phyloP scores from a whole-genome alignment of 164 flowering plant genomes.

The Amborella trichopoda region DNA sequence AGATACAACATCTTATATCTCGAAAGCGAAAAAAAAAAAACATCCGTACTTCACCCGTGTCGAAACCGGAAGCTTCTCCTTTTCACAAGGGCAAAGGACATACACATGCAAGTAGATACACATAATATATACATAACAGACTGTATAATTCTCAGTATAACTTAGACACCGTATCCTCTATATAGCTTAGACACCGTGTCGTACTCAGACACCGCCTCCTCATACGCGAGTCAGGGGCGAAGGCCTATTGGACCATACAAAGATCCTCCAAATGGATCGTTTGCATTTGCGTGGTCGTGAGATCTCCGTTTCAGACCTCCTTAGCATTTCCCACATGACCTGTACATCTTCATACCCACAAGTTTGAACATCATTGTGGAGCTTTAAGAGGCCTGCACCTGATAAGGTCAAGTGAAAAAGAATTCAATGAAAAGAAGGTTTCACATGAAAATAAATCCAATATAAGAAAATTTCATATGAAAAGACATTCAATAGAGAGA shows the following conservation, averaged over 20 bases:
- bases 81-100: too few species aligned
- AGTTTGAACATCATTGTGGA: conserved; percentile 53
- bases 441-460: too few species aligned
- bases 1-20: too few species aligned
- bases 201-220: too few species aligned
- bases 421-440: too few species aligned
- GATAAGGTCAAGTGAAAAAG: conserved; percentile 1
- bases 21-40: too few species aligned
- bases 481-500: too few species aligned
- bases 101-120: neutral
- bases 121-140: neutral
- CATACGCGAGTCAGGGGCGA: conserved; percentile 4
- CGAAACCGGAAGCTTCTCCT: too few species aligned
- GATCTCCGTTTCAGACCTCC: conserved; percentile 38
- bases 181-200: too few species aligned
- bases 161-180: too few species aligned
- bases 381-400: conserved; percentile 54
- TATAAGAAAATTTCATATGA: too few species aligned
- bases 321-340: conserved; percentile 77
- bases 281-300: conserved; percentile 25
- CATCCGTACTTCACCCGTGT: too few species aligned
- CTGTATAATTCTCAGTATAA: neutral
- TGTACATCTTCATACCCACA: conserved; percentile 68
- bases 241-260: conserved; percentile 26
- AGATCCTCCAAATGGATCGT: conserved; percentile 41